Base-by-base conservation (phyloP, 257 asterid genomes). In the Fraxinus excelsior region DNA sequence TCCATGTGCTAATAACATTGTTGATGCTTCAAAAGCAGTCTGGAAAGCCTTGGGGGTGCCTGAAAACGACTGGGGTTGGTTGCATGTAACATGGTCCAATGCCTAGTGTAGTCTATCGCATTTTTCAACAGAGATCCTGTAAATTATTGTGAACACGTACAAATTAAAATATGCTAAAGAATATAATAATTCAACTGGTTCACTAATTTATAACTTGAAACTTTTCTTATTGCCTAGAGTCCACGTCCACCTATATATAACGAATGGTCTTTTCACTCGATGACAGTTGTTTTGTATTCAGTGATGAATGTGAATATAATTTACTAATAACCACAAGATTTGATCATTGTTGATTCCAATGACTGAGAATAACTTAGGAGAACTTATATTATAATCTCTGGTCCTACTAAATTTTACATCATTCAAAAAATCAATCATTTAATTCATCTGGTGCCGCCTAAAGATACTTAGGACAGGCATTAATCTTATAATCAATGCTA, bases 1-100 rank as follows among this genome's bases (percentile, higher is more conserved):
- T 26, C 89, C 89, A 0, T 85, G 91, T 56, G 81, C 89, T 2
- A 75, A 87, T 31, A 87, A 87, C 80, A 85, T 87, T 0, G 88
- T 85, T 8, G 89, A 85, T 62, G 88, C 84, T 16, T 85, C 91
- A 0, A 85, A 81, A 72, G 89, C 88, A 0, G 89, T 83, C 7
- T 85, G 93, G 90, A 16, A 80, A 69, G 87, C 92, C 1, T 81
- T 86, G 67, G 86, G 80, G 1, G 83, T 81, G 49, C 70, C 79
- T 0, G 73, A 70, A 56, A 78, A 16, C 28, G 14, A 44, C 6
- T 44, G 85, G 87, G 88, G 85, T 0, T 85, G 69, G 12, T 70
- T 86, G 82, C 83, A 79, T 32, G 78, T 86, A 62, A 82, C 87
- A 0, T 88, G 65, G 34, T 14, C 67, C 2, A 12, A 23, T 60